These are phyloP conservation scores for Knufia fluminis DNA, from an alignment of 2,329 filamentous ascomycete genomes.

Conservation along the genomic window DNA sequence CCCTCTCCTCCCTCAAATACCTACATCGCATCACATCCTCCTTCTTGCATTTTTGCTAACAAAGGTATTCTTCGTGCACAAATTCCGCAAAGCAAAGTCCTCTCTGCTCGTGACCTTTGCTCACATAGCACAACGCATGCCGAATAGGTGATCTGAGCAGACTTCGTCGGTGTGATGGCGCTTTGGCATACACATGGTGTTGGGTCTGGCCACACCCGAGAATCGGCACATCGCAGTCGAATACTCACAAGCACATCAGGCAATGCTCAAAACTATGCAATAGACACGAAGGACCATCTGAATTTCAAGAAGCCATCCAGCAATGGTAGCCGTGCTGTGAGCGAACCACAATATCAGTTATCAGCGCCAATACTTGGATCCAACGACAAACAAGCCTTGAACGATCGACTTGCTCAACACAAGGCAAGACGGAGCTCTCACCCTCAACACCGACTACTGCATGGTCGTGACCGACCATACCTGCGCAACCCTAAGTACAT, in stretches of 20 bases:
- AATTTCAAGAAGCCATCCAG: neutral
- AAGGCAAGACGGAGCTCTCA: slow-evolving; percentile 1
- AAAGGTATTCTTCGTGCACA: slow-evolving; percentile 6
- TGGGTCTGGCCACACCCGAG: neutral
- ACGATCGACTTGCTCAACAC: neutral
- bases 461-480: slow-evolving; percentile 15
- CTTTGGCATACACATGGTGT: slow-evolving; percentile 5
- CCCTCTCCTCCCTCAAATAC: slow-evolving; percentile 1
- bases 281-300: neutral
- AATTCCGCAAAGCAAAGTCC: neutral
- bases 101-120: slow-evolving; percentile 1
- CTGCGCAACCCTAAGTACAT: slow-evolving; percentile 30
- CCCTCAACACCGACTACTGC: slow-evolving; percentile 5
- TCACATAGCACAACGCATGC: slow-evolving; percentile 7
- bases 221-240: neutral
- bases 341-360: slow-evolving; percentile 12
- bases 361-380: slow-evolving; percentile 19
- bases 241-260: slow-evolving; percentile 26
- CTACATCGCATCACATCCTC: neutral
- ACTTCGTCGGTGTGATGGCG: neutral
- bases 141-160: slow-evolving; percentile 6
- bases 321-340: neutral
- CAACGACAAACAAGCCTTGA: slow-evolving; percentile 16
- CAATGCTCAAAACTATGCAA: slow-evolving; percentile 28
- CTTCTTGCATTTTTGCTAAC: slow-evolving; percentile 5